phyloP scores from a whole-genome alignment of 495 filamentous ascomycete species.

The Hypoxylon fragiforme region DNA sequence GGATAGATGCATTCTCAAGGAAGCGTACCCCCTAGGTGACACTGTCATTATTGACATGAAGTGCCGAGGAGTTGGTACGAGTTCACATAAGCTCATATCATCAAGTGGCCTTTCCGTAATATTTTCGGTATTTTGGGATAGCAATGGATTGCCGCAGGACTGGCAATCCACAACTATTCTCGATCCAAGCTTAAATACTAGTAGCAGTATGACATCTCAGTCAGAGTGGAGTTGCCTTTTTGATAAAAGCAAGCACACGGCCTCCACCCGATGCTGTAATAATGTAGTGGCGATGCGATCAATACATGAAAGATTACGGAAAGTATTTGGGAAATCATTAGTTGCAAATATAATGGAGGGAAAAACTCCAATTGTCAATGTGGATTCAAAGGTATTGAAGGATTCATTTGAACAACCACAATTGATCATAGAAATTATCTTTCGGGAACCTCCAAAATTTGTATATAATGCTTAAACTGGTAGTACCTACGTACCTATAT shows the following conservation, averaged over 20 bases:
- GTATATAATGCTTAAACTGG: neutral
- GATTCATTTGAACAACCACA: neutral
- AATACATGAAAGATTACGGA: neutral
- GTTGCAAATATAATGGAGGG: neutral
- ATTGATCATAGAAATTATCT: constrained; percentile 7
- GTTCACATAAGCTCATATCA: constrained; percentile 17
- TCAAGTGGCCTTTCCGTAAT: neutral
- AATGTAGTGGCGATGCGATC: neutral
- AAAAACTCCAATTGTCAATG: neutral
- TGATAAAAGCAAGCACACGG: neutral
- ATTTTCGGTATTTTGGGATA: constrained; percentile 13
- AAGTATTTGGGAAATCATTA: neutral
- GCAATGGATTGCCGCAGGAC: neutral
- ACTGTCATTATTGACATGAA: neutral
- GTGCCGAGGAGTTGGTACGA: neutral
- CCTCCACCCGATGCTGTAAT: neutral
- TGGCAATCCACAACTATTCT: constrained; percentile 9
- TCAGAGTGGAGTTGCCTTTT: constrained; percentile 8
- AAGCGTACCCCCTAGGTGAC: constrained; percentile 8
- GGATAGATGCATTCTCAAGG: neutral
- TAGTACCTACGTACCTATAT: neutral
- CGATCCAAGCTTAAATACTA: constrained; percentile 1
- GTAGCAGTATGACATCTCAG: neutral
- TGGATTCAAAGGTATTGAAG: neutral
- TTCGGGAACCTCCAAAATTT: neutral